phyloP scores from a whole-genome alignment of 768 basidiomycete species.

The Rhizopogon salebrosus region DNA sequence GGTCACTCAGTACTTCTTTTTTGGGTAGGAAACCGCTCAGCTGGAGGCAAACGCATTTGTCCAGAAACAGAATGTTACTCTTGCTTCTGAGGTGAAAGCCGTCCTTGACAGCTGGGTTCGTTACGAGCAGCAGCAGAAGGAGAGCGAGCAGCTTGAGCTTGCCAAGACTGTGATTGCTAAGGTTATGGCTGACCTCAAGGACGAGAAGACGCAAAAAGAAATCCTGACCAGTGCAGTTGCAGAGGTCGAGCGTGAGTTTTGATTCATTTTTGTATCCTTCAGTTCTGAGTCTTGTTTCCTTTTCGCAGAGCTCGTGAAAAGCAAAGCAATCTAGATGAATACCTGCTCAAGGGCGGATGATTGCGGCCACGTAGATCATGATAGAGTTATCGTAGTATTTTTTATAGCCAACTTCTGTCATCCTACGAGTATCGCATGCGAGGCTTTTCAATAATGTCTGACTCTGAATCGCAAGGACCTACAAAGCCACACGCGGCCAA shows the following conservation, averaged over 20 bases:
- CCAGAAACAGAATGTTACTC: slow-evolving; percentile 80
- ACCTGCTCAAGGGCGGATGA: not conserved
- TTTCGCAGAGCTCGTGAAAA: slow-evolving; percentile 77
- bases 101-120: slow-evolving; percentile 98
- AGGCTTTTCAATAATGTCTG: too few species aligned
- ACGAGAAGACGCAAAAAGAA: slow-evolving; percentile 87
- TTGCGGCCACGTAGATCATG: slow-evolving; percentile 21
- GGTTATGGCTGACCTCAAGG: slow-evolving; percentile 75
- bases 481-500: slow-evolving; percentile 21
- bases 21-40: slow-evolving; percentile 77
- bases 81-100: slow-evolving; percentile 85
- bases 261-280: not conserved
- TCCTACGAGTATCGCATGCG: slow-evolving; percentile 1
- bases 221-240: slow-evolving; percentile 73
- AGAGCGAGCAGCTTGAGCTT: slow-evolving; percentile 92
- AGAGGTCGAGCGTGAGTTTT: slow-evolving; percentile 87
- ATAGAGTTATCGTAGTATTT: slow-evolving; percentile 12
- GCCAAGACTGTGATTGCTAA: slow-evolving; percentile 85
- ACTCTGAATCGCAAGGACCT: slow-evolving; percentile 2
- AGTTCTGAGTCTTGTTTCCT: not conserved
- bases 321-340: slow-evolving; percentile 74
- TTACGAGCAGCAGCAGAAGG: slow-evolving; percentile 94
- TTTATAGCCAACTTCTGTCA: slow-evolving; percentile 8
- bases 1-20: not conserved
- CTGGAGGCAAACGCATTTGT: slow-evolving; percentile 88